Percentiles rank a stretch among this genome's conserved stretches.
Conservation (phyloP, 257 asterid species). For the Pogostemon cablin region DNA sequence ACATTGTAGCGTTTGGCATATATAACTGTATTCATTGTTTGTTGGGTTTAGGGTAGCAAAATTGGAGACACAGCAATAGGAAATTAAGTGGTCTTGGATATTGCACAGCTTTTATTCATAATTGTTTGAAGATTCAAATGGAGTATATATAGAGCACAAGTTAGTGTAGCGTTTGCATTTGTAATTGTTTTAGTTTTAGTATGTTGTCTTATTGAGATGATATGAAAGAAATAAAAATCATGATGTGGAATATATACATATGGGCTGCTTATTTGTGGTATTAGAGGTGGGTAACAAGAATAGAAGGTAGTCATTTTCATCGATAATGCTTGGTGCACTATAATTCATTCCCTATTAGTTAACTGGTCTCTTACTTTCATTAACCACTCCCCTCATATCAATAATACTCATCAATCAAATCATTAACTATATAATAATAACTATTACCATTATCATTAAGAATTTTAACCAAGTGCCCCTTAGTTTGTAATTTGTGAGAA, state of each 20-base stretch:
- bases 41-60: too few relatives aligned
- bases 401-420: too few relatives aligned
- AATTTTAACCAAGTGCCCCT: background rate
- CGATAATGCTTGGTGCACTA: too few relatives aligned
- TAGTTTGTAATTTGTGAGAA: slow-evolving; percentile 19
- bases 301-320: too few relatives aligned
- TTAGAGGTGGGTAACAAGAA: too few relatives aligned
- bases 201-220: slow-evolving; percentile 14
- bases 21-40: background rate
- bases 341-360: too few relatives aligned
- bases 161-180: slow-evolving; percentile 24
- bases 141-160: slow-evolving; percentile 15
- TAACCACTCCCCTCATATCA: too few relatives aligned
- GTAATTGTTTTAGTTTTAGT: background rate
- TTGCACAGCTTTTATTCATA: background rate
- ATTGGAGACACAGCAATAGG: too few relatives aligned
- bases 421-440: too few relatives aligned
- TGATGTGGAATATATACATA: slow-evolving; percentile 22
- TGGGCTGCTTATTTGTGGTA: too few relatives aligned
- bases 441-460: too few relatives aligned
- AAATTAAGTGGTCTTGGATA: background rate
- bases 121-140: background rate
- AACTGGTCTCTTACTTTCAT: too few relatives aligned
- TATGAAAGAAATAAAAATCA: slow-evolving; percentile 7
- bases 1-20: slow-evolving; percentile 14